Conservation (phyloP, 2,329 filamentous ascomycete genomes). For the Dichotomopilus funicola region DNA sequence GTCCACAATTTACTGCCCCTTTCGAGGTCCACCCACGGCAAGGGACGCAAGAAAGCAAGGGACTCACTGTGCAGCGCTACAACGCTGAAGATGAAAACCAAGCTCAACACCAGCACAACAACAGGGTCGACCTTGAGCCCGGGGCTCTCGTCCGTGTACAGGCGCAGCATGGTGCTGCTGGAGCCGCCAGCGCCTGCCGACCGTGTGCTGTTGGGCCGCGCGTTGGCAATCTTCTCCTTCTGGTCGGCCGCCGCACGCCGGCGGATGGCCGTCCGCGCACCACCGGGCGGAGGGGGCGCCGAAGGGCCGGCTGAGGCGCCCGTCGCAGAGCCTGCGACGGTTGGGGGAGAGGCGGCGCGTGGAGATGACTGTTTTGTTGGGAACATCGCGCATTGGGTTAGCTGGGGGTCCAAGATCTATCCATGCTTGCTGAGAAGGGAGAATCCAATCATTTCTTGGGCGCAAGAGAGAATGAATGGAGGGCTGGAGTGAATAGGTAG, state of each 20-base stretch:
- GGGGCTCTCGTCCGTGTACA: constrained; percentile 98
- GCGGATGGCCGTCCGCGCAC: constrained; percentile 90
- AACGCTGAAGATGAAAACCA: constrained; percentile 98
- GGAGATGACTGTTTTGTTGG: constrained; percentile 45
- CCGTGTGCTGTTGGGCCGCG: constrained; percentile 82
- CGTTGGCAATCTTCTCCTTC: constrained; percentile 95
- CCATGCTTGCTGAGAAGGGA: not conserved
- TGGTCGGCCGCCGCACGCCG: constrained; percentile 93
- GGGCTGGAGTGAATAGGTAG: no score
- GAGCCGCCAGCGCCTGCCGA: constrained; percentile 92
- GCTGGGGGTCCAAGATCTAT: not conserved
- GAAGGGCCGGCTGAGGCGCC: constrained; percentile 57
- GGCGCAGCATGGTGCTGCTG: constrained; percentile 94
- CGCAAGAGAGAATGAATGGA: no score
- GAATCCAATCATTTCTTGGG: no score
- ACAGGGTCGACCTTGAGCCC: constrained; percentile 97
- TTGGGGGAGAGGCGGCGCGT: constrained; percentile 51
- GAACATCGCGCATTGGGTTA: not conserved
- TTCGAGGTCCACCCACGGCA: not conserved
- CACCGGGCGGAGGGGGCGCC: constrained; percentile 84
- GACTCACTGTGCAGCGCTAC: constrained; percentile 91
- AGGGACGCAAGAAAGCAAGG: not conserved
- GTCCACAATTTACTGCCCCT: not conserved
- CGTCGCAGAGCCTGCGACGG: constrained; percentile 44
- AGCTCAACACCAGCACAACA: constrained; percentile 88